Evolutionary conservation across 2,329 filamentous ascomycete genomes (phyloP), one percentile per base, ranked within the genome.

Genomic region (Colletotrichum simmondsii): DNA sequence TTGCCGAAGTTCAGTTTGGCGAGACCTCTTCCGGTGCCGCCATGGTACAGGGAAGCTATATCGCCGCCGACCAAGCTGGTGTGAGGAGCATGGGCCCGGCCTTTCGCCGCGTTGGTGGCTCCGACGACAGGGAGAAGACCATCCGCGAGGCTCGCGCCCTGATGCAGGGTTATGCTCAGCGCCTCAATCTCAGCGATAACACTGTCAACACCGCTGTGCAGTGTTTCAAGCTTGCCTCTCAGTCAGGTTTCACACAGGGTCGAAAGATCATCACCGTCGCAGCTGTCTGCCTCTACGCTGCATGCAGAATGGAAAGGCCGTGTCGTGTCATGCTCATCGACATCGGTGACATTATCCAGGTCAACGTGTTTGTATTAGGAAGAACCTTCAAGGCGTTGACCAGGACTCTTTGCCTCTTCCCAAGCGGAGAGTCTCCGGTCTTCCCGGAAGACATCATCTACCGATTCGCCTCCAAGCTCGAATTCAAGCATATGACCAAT

Each of bases 271-370:
- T 93, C 74, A 94, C 93, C 65, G 95, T 98, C 11, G 93, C 94
- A 32, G 95, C 95, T n/a, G 94, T 97, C 32, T 96, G 94, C 79
- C 87, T 99, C 35, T 99, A 98, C 77, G 93, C 94, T 68, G 95
- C 95, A 16, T 97, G 95, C 79, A 92, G 97, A 74, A 91, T 93
- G 66, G 91, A 94, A 74, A 90, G 91, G 56, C 92, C 92, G 28
- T 97, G 97, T 80, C 93, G 92, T 54, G 88, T 97, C 76, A 95
- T 99, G 93, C 88, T 99, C 56, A 98, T 99, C 81, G 97, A 99
- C 80, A 91, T 99, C 79, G 94, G 97, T 14, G 97, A 99, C 80
- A 88, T 96, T 73, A 85, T 88, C 68, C 89, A 90, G 85, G 91
- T 97, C 80, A 98, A 98, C 77, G 96, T 99, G 28, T 99, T 97